Evolutionary conservation across 352 stramenopile species (phyloP).

Genomic region (Phytophthora nicotianae): DNA sequence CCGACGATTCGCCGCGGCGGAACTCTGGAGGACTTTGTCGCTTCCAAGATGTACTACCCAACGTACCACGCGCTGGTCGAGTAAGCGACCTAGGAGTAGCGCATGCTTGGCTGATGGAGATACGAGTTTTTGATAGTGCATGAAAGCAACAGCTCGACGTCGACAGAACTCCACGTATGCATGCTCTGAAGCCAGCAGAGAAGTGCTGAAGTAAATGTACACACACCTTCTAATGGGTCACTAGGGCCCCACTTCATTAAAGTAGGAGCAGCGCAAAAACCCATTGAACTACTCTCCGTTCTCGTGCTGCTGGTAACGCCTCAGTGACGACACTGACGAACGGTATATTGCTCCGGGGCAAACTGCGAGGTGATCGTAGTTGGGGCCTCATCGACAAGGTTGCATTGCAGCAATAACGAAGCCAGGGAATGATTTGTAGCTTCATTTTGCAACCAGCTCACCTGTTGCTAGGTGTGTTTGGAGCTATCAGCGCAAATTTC

Average conservation of each 20-base stretch:
- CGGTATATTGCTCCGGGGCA: background rate
- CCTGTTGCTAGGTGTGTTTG: slow-evolving; percentile 10
- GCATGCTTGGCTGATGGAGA: slow-evolving; percentile 18
- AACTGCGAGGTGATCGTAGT: slow-evolving; percentile 14
- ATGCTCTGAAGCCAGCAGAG: slow-evolving; percentile 25
- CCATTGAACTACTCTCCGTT: slow-evolving; percentile 19
- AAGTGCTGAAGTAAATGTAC: slow-evolving; percentile 25
- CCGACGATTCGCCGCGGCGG: slow-evolving; percentile 68
- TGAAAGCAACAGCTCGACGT: slow-evolving; percentile 15
- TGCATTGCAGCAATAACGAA: slow-evolving; percentile 29
- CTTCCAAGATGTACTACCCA: slow-evolving; percentile 95
- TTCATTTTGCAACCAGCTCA: slow-evolving; percentile 15
- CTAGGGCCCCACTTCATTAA: slow-evolving; percentile 16
- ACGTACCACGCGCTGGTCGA: slow-evolving; percentile 94
- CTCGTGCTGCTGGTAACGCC: slow-evolving; percentile 14
- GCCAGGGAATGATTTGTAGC: slow-evolving; percentile 21
- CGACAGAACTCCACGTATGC: slow-evolving; percentile 7
- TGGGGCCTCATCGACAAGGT: too few species aligned
- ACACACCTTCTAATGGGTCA: slow-evolving; percentile 19
- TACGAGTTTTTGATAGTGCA: slow-evolving; percentile 22
- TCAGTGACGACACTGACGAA: slow-evolving; percentile 12
- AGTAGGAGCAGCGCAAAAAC: slow-evolving; percentile 20
- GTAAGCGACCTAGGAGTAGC: slow-evolving; percentile 30
- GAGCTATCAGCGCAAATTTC: slow-evolving; percentile 60
- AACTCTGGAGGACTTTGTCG: slow-evolving; percentile 90